Base-by-base conservation (phyloP, 208 protist genomes). In the Zelonia costaricensis region DNA sequence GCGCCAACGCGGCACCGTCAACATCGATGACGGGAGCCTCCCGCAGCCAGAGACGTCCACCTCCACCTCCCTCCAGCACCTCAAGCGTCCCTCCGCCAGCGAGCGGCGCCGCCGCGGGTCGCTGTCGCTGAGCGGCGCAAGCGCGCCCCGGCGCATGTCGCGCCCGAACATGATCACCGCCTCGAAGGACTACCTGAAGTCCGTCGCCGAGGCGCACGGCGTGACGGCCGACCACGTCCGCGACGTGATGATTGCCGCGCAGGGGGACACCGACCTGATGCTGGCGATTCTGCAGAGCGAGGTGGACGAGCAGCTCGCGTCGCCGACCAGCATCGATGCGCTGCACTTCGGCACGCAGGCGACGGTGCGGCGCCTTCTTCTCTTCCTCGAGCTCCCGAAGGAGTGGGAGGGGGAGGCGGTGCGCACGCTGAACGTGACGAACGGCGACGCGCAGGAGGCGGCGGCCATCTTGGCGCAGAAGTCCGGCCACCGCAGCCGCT, bases 221-320 rank as follows among this genome's bases (percentile, higher is more conserved):
- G 74, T 83, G 31, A 33, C 71, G 23, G 47, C 52, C n/a, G 69
- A 52, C 15, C 82, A 73, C 59, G 86, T 87, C 18, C 69, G 59
- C 16, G 86, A 92, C 9, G 76, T 89, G 10, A 80, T 77, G 16
- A 66, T 89, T 31, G 82, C 76, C 0, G 70, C 82, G 6, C 64
- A 78, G 39, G 82, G 86, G 31, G 78, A 92, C 43, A 78, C 65
- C 1, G 74, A 84, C 62, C 62, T 92, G 9, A 87, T 87, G 67
- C 18, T 64, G 8, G 69, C 70, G 4, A 88, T 88, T 46, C 56
- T 89, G 28, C 62, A 84, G 55, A 85, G 70, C 30, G 76, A 86
- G 62, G 22, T 52, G 36, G 76, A 84, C 18, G 49, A 62, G 38
- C 58, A 45, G 39, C 31, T 69, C 4, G 62, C 73, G 22, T 61